Conservation (phyloP, 306 rosid species). For the Potentilla sterilis region DNA sequence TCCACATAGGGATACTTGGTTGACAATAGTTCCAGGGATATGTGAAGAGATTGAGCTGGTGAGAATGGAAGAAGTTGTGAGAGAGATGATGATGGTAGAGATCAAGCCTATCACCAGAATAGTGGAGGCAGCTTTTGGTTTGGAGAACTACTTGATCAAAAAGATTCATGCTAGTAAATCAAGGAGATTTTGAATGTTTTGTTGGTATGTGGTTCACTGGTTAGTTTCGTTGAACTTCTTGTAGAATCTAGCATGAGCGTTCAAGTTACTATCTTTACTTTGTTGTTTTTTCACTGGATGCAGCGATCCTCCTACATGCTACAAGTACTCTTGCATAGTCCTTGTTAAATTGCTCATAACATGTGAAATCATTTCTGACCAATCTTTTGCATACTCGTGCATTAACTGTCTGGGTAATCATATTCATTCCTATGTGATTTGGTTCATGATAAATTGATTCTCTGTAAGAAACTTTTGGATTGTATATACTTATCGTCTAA, state of each 20-base stretch:
- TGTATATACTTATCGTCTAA: not conserved
- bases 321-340: not conserved
- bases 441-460: not conserved
- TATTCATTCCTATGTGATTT: not conserved
- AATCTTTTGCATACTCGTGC: not conserved
- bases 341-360: not conserved
- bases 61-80: conserved; percentile 34
- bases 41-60: conserved; percentile 55
- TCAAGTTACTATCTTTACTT: not conserved
- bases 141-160: conserved; percentile 62
- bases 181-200: conserved; percentile 22
- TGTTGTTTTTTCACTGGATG: not conserved
- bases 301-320: not conserved
- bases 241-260: too few relatives aligned
- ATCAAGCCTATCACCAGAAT: conserved; percentile 50
- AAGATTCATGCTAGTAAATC: conserved; percentile 40
- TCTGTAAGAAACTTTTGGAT: not conserved
- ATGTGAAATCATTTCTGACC: not conserved
- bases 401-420: not conserved
- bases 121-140: conserved; percentile 59
- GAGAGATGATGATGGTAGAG: conserved; percentile 50
- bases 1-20: conserved; percentile 72
- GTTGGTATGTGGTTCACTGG: not conserved
- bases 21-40: conserved; percentile 44
- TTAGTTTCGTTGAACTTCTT: not conserved